Conservation (phyloP, 2,329 filamentous ascomycete species). For the Diaporthe citriasiana region DNA sequence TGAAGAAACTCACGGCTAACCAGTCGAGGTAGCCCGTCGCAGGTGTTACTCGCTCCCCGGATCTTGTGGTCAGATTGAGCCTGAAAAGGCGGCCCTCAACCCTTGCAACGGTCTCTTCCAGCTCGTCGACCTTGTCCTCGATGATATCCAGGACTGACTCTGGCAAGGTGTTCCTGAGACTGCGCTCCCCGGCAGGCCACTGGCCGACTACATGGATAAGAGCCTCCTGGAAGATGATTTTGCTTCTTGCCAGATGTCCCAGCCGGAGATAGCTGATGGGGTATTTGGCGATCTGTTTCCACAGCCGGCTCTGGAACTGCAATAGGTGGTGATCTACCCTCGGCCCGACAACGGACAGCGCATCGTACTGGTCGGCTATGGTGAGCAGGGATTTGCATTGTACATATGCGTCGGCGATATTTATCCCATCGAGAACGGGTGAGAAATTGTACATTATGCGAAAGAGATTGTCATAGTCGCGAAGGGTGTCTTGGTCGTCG, state of each 20-base stretch:
- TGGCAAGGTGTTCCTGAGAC: slow-evolving; percentile 81
- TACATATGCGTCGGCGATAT: slow-evolving; percentile 92
- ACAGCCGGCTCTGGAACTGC: slow-evolving; percentile 90
- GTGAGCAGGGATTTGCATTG: slow-evolving; percentile 92
- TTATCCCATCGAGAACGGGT: slow-evolving; percentile 84
- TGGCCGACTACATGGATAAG: slow-evolving; percentile 95
- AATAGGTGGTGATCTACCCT: slow-evolving; percentile 94
- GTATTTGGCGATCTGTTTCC: slow-evolving; percentile 98
- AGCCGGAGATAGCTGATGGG: slow-evolving; percentile 92
- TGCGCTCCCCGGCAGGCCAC: slow-evolving; percentile 86
- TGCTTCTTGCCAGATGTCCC: slow-evolving; percentile 86
- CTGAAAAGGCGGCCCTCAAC: slow-evolving; percentile 88
- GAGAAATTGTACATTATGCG: slow-evolving; percentile 96
- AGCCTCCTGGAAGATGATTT: slow-evolving; percentile 88
- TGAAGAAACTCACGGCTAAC: slow-evolving; percentile 88
- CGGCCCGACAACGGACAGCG: slow-evolving; percentile 86
- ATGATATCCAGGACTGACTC: slow-evolving; percentile 87
- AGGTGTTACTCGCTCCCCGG: slow-evolving; percentile 87
- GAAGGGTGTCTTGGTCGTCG: slow-evolving; percentile 81
- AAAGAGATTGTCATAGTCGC: slow-evolving; percentile 96
- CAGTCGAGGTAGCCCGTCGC: slow-evolving; percentile 87
- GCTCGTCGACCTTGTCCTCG: slow-evolving; percentile 93
- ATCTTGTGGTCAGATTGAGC: slow-evolving; percentile 80
- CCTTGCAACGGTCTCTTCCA: slow-evolving; percentile 84
- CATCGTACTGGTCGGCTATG: slow-evolving; percentile 95